These are phyloP conservation scores for Saprolegnia parasitica DNA, from an alignment of 352 stramenopile genomes.

Conservation along the genomic window DNA sequence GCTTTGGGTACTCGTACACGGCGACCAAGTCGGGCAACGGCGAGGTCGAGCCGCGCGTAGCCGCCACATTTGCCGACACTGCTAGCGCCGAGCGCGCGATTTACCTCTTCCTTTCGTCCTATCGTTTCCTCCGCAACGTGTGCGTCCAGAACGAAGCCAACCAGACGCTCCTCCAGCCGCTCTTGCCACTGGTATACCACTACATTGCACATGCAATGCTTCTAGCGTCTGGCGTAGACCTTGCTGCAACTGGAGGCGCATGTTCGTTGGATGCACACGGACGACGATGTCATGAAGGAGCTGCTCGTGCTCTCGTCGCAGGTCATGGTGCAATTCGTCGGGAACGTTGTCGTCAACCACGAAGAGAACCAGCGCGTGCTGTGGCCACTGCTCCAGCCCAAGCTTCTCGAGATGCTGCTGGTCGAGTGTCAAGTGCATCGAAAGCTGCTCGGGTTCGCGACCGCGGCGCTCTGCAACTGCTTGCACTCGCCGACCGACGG, in stretches of 20 bases:
- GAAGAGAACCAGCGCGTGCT: slow-evolving; percentile 41
- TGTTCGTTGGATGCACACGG: slow-evolving; percentile 57
- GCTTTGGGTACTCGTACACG: slow-evolving; percentile 63
- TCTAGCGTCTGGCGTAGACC: slow-evolving; percentile 33
- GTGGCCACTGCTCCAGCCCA: slow-evolving; percentile 63
- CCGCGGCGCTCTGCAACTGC: slow-evolving; percentile 64
- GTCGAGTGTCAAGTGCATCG: slow-evolving; percentile 73
- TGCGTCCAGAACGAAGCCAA: slow-evolving; percentile 47
- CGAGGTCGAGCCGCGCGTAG: slow-evolving; percentile 33
- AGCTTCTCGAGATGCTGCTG: slow-evolving; percentile 66
- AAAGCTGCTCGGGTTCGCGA: slow-evolving; percentile 66
- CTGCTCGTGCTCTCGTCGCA: slow-evolving; percentile 51
- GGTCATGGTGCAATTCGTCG: slow-evolving; percentile 68
- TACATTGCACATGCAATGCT: slow-evolving; percentile 15
- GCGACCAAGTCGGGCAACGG: slow-evolving; percentile 32
- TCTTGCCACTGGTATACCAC: slow-evolving; percentile 16
- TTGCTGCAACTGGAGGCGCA: slow-evolving; percentile 38
- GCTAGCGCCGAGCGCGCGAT: slow-evolving; percentile 27
- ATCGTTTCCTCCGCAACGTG: slow-evolving; percentile 71
- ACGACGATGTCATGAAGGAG: slow-evolving; percentile 49
- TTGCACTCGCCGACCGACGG: slow-evolving; percentile 40
- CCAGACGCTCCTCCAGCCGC: slow-evolving; percentile 42
- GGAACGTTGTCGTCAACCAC: slow-evolving; percentile 56
- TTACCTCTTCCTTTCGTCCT: slow-evolving; percentile 37
- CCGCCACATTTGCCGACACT: slow-evolving; percentile 29